Evolutionary conservation across 495 filamentous ascomycete species (phyloP).

Genomic region (Jackrogersella minutella): DNA sequence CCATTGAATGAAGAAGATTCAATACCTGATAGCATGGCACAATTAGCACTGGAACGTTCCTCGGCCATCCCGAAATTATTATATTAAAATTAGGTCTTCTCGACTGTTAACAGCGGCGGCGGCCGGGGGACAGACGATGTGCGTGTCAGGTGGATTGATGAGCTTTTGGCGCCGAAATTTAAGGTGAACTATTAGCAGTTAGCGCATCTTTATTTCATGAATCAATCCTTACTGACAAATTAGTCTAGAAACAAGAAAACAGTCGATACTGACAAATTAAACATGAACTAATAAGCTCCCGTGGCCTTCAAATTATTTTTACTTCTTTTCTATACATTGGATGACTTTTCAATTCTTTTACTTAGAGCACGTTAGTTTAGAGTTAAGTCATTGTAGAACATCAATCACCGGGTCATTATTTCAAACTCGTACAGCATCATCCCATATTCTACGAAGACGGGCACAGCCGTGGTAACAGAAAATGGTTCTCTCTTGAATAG

Average conservation of each 20-base stretch:
- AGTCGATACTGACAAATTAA: not conserved
- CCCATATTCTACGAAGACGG: not conserved
- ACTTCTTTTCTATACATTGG: too few relatives aligned
- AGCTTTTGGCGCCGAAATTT: not conserved
- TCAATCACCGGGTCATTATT: not conserved
- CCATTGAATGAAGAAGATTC: too few relatives aligned
- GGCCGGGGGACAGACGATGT: slow-evolving; percentile 7
- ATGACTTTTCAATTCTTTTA: too few relatives aligned
- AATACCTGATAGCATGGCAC: too few relatives aligned
- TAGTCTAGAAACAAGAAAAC: not conserved
- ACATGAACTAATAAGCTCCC: not conserved
- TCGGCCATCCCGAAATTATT: slow-evolving; percentile 10
- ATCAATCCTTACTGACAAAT: too few relatives aligned
- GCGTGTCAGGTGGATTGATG: not conserved
- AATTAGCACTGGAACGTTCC: too few relatives aligned
- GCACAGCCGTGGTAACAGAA: not conserved
- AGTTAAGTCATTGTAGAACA: slow-evolving; percentile 5
- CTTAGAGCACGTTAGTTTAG: slow-evolving; percentile 2
- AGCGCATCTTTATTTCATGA: too few relatives aligned
- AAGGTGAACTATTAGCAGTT: too few relatives aligned
- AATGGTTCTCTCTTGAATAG: slow-evolving; percentile 9
- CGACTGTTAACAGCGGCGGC: slow-evolving; percentile 2
- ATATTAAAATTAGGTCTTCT: too few relatives aligned
- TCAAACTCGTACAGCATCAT: not conserved
- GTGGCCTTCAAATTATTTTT: not conserved